Evolutionary conservation across 805 yeast species (phyloP), one percentile per base, ranked within the genome.

Genomic region (Teunomyces cretensis): DNA sequence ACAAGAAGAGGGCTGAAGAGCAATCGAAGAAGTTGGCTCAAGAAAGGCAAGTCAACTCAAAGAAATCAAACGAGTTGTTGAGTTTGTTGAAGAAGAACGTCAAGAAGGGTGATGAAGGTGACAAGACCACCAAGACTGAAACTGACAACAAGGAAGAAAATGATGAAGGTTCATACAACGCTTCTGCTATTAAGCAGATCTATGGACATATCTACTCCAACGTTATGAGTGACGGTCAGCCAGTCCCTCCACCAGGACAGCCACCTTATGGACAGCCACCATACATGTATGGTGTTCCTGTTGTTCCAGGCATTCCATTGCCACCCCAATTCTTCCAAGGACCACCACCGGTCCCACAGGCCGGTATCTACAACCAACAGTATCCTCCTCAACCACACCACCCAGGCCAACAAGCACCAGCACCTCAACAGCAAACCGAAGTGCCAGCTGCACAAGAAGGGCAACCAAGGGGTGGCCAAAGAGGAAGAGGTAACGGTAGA

Each of bases 131-230:
- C 9, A 28, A 28, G n/a, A 33, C 28, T 9, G 33, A 47, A 48
- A 37, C 53, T 19, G 22, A 6, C 6, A 19, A 19, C 22, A 19
- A 19, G 49, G n/a, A 54, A 12, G 43, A 36, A 6, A 49, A 51
- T n/a, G 60, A 51, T 7, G 60, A 52, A 26, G 53, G 48, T 13
- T 46, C 51, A 5, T 44, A 36, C 8, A 56, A 58, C 27, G 36
- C 67, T 6, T 52, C 63, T 31, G 72, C 74, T 5, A 67, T 71
- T 45, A 67, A 68, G 51, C 73, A 65, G 47, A 62, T 72, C 39
- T 72, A 71, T 46, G 75, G 74, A 2, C 73, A 70, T 47, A 72
- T 72, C 33, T 71, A 70, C 54, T 65, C 67, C 41, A 63, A 67
- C 41, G 75, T 72, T 19, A 70, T 72, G 76, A 60, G 53, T 50